Evolutionary conservation across 371 early-diverging fungal genomes (phyloP).

Genomic region (Chytridium lagenaria): DNA sequence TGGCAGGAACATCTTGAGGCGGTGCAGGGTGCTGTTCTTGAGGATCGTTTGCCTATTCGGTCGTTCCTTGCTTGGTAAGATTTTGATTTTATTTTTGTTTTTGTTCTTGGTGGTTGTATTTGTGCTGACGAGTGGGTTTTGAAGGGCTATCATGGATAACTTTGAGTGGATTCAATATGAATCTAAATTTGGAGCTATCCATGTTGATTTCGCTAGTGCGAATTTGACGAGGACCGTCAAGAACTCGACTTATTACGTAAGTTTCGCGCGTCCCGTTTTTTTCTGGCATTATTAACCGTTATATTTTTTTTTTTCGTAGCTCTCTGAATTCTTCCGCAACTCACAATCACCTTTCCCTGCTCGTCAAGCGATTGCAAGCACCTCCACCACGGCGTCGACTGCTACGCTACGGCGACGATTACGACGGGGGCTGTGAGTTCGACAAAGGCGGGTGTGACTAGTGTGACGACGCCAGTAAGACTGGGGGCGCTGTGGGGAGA

Average conservation of each 20-base stretch:
- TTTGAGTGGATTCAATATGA: constrained; percentile 24
- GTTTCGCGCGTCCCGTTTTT: too few relatives aligned
- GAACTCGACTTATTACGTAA: constrained; percentile 25
- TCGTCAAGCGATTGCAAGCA: too few relatives aligned
- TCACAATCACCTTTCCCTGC: neutral
- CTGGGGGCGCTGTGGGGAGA: too few relatives aligned
- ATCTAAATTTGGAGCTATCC: constrained; percentile 24
- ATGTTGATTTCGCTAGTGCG: constrained; percentile 1
- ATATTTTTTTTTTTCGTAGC: too few relatives aligned
- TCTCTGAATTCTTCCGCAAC: neutral
- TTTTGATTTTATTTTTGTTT: neutral
- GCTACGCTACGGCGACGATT: too few relatives aligned
- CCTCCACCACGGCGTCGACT: too few relatives aligned
- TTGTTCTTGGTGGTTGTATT: neutral
- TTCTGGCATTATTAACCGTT: too few relatives aligned
- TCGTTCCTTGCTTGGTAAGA: constrained; percentile 11
- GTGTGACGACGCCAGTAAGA: too few relatives aligned
- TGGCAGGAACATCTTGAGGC: constrained; percentile 12
- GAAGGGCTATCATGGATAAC: too few relatives aligned
- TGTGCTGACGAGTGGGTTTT: neutral
- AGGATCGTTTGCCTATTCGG: constrained; percentile 1
- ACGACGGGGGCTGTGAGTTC: too few relatives aligned
- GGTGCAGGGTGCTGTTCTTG: constrained; percentile 1
- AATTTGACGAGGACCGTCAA: constrained; percentile 20
- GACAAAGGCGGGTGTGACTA: too few relatives aligned